Evolutionary conservation across 2,329 filamentous ascomycete species (phyloP).

Genomic region (Botrytis hyacinthi): DNA sequence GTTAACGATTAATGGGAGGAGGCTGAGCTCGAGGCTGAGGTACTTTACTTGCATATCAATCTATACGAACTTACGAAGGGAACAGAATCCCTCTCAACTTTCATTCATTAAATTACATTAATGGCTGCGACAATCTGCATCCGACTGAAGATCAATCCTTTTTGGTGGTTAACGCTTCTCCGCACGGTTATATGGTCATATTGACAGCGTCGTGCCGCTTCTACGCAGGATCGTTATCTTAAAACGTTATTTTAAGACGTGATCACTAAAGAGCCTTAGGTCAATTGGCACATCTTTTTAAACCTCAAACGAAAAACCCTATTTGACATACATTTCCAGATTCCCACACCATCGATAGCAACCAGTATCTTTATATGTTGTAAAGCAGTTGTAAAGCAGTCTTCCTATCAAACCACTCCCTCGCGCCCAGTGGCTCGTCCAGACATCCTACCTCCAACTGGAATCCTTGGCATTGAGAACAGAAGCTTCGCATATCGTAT

Average conservation of each 20-base stretch:
- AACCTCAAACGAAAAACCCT: neutral
- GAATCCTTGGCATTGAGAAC: neutral
- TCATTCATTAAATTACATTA: too few relatives aligned
- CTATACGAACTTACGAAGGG: neutral
- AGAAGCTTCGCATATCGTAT: neutral
- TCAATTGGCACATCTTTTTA: neutral
- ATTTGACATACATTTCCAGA: neutral
- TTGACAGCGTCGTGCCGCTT: neutral
- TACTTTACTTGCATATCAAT: neutral
- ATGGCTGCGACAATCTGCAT: neutral
- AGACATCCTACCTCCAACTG: neutral
- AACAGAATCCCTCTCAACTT: neutral
- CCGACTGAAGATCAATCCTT: neutral
- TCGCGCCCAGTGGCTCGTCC: neutral
- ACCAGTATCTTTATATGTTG: neutral
- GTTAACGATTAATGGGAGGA: neutral
- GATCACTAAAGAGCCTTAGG: neutral
- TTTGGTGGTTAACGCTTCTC: neutral
- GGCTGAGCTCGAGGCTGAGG: neutral
- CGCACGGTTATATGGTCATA: neutral
- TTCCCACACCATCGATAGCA: neutral
- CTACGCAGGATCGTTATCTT: neutral
- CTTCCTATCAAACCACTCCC: neutral
- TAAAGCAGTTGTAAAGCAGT: slow-evolving; percentile 12
- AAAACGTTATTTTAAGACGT: neutral